Base-by-base conservation (phyloP, 352 stramenopile species). In the Pythium coloratum region DNA sequence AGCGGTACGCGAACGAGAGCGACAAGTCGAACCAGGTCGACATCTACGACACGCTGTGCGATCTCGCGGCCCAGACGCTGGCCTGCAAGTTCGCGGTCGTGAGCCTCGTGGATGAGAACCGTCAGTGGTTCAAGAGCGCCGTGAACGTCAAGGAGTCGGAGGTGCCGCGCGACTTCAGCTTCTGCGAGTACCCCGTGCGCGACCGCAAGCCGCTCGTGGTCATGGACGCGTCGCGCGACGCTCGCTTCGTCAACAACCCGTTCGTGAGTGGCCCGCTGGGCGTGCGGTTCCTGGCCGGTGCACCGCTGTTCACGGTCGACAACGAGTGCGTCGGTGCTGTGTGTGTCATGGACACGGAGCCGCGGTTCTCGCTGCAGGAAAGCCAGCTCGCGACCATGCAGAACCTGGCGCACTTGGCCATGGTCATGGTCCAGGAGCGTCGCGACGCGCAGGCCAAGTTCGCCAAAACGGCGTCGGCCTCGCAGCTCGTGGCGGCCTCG, bases 51-150 rank as follows among this genome's bases (percentile, higher is more conserved):
- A 90, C 84, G 46, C 69, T 95, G 9, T 93, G 84, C 53, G 84
- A 93, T 49, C 65, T 95, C 40, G 86, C 86, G 3, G 84, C 84
- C 5, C 83, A 93, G 71, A 86, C 85, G 10, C 69, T 95, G 47
- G 67, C 78, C 12, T 93, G 84, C 70, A 92, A 90, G 59, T 93
- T 88, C 60, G 86, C 86, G 8, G 84, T 91, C 16, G 86, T 95
- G 50, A 92, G 82, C 60, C 73, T 99, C 18, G 81, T 98, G 26
- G 96, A 98, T 79, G 81, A 97, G 62, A 95, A 97, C 57, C 85
- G 94, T 20, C 93, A 98, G 77, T 99, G 95, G 93, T 98, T 99
- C 75, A 96, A 97, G 76, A 96, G 86, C 60, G 78, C 88, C 24
- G 78, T 92, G 32, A 89, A 91, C 58, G 82, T 94, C 26, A 69